Evolutionary conservation across 2,329 filamentous ascomycete genomes (phyloP), one percentile per base, ranked within the genome.

Genomic region (Thelonectria blattea): DNA sequence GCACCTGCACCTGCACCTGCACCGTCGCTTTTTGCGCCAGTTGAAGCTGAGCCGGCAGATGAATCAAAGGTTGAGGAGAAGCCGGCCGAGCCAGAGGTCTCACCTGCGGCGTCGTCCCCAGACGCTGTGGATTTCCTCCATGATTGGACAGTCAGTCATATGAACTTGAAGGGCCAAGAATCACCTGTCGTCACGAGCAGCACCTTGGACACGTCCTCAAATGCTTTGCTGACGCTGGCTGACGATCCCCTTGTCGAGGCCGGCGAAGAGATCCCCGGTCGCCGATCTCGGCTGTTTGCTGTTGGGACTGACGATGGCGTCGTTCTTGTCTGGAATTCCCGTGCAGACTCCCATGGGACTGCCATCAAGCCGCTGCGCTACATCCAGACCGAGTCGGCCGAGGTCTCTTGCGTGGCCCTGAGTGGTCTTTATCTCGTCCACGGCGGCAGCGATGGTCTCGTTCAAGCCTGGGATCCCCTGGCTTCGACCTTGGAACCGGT

Each of bases 391-490:
- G 92, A 96, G 47, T 98, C 94, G 0, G 93, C 94, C 0, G 86
- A 92, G 72, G 88, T 98, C 17, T 91, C 93, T 0, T 92, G 88
- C 62, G 76, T 99, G 15, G 95, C 90, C 6, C 75, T 97, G 48
- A 92, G 93, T 1, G 91, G 92, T 2, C 80, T 99, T 15, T 96
- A 96, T 72, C 78, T 99, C 15, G 91, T 98, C 7, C 92, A 97
- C 73, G 95, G 95, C 51, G 95, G 95, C 24, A 97, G 91, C 67
- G 95, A 99, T 76, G 94, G 95, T 1, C 85, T 98, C 3, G 94
- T 97, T 5, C 95, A 98, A 75, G 91, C 93, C 6, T 99, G 95
- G 95, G 95, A 99, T 78, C 91, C 91, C n/a, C 80, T 99, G 48
- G 92, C 89, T 1, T 98, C 94, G 2, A 90, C 85, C 0, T 77